phyloP scores from a whole-genome alignment of 1,284 basidiomycete species.

The Trichosporon sp. region DNA sequence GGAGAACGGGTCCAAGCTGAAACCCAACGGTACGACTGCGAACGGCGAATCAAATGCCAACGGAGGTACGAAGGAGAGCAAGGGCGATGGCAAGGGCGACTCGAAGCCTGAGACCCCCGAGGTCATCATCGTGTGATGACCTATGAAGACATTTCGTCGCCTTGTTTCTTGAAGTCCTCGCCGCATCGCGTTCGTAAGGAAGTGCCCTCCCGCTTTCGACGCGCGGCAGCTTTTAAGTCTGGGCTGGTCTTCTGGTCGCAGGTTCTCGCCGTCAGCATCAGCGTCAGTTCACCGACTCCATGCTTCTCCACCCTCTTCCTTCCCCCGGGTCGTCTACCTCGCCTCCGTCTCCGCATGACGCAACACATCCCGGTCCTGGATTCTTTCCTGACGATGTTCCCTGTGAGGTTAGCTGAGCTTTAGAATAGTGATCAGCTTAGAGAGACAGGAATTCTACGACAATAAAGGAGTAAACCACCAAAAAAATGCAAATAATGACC shows the following conservation, averaged over 20 bases:
- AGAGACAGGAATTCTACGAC: neutral
- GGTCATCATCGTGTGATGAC: neutral
- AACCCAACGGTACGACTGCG: neutral
- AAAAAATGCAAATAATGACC: neutral
- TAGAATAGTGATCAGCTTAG: neutral
- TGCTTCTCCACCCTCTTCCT: too few relatives aligned
- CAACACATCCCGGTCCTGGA: neutral
- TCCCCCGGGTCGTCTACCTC: too few relatives aligned
- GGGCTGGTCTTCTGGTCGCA: too few relatives aligned
- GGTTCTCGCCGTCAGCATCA: too few relatives aligned
- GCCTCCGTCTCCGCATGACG: too few relatives aligned
- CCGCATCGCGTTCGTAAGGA: too few relatives aligned
- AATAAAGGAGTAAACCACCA: neutral
- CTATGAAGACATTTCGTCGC: neutral
- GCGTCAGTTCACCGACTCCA: too few relatives aligned
- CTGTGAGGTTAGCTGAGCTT: neutral
- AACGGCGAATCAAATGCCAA: slow-evolving; percentile 3
- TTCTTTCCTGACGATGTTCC: neutral
- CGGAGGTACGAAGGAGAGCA: neutral
- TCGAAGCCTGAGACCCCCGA: neutral
- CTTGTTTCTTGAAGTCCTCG: neutral
- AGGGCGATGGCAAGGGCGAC: neutral
- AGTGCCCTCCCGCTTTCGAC: too few relatives aligned
- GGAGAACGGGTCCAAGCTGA: neutral
- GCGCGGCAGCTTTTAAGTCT: too few relatives aligned